Conservation (phyloP, 208 protist genomes). For the Phytomonas sp. region DNA sequence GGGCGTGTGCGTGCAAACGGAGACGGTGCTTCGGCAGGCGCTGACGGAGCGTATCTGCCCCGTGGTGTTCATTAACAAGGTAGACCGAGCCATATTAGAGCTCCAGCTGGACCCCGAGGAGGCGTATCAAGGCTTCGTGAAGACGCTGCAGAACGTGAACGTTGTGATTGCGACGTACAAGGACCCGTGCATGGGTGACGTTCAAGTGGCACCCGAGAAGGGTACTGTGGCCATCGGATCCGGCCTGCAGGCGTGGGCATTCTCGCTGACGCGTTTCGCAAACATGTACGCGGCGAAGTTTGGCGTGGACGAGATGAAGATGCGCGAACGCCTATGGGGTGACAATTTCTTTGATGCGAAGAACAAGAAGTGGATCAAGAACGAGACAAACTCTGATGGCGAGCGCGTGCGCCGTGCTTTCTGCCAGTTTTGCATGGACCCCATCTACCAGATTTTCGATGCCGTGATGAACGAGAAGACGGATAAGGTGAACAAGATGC, state of each 20-base stretch:
- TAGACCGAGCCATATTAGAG: slow-evolving; percentile 92
- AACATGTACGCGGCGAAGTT: slow-evolving; percentile 92
- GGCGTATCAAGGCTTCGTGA: slow-evolving; percentile 69
- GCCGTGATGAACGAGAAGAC: slow-evolving; percentile 93
- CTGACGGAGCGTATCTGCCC: slow-evolving; percentile 97
- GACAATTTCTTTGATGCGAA: slow-evolving; percentile 97
- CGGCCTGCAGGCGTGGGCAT: slow-evolving; percentile 98
- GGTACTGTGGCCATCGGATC: slow-evolving; percentile 98
- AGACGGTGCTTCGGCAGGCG: slow-evolving; percentile 95
- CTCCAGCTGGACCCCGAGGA: slow-evolving; percentile 82
- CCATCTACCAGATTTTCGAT: slow-evolving; percentile 96
- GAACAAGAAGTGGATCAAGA: slow-evolving; percentile 76
- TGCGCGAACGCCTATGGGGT: slow-evolving; percentile 95
- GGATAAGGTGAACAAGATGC: slow-evolving; percentile 92
- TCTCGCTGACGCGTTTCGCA: slow-evolving; percentile 93
- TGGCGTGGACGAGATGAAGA: slow-evolving; percentile 75
- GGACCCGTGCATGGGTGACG: slow-evolving; percentile 88
- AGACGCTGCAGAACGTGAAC: slow-evolving; percentile 70
- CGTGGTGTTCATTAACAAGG: slow-evolving; percentile 99
- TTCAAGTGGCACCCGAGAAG: slow-evolving; percentile 68
- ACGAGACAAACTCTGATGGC: slow-evolving; percentile 49
- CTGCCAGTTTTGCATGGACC: slow-evolving; percentile 97
- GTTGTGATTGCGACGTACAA: slow-evolving; percentile 96
- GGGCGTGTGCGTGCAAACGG: slow-evolving; percentile 99
- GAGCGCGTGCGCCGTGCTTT: slow-evolving; percentile 76